Base-by-base conservation (phyloP, 1,284 basidiomycete species). In the Trichosporon faecale region DNA sequence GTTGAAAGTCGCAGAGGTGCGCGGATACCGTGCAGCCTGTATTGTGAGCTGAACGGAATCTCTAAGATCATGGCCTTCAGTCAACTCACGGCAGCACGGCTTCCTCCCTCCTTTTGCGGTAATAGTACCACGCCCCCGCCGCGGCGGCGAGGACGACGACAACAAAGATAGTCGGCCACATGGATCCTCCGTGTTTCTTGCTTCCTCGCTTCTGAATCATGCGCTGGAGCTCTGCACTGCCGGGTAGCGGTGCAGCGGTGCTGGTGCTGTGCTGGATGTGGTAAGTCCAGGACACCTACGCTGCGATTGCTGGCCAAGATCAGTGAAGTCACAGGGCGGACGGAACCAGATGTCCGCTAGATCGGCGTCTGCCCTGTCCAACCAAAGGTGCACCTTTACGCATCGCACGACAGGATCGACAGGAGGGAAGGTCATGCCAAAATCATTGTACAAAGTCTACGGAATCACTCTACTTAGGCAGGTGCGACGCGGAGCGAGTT, bases 401-500 rank as follows among this genome's bases (percentile, higher is more conserved):
- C 44, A 33, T 18, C 46, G 23, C 44, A 55, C 46, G n/a, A n/a
- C n/a, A n/a, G n/a, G n/a, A 18, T 23, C 52, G 27, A 18, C 37
- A 29, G 66, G 60, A 63, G 7, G 40, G 21, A 52, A 52, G 49
- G 49, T 52, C 49, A 52, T 52, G 49, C 49, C 49, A 14, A 18
- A 25, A 25, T 35, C 63, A 16, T 14, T 37, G 35, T 64, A 27
- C 63, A 40, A 68, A 29, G 31, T 33, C 46, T 33, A 29, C 49
- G 14, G 44, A 18, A 21, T 11, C 31, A 23, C 3, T 44, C 40
- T 33, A 33, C 29, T 33, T 67, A 67, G 14, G 25, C 18, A 9
- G 33, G 29, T 18, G 35, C 88, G 11, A 90, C 90, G 65, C 90
- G 85, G 66, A 94, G 80, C 11, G 92, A 94, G 79, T 95, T 95